Percentiles rank a stretch among this genome's conserved stretches.
phyloP scores from a whole-genome alignment of 2,329 filamentous ascomycete genomes.

The Sclerotinia minor region DNA sequence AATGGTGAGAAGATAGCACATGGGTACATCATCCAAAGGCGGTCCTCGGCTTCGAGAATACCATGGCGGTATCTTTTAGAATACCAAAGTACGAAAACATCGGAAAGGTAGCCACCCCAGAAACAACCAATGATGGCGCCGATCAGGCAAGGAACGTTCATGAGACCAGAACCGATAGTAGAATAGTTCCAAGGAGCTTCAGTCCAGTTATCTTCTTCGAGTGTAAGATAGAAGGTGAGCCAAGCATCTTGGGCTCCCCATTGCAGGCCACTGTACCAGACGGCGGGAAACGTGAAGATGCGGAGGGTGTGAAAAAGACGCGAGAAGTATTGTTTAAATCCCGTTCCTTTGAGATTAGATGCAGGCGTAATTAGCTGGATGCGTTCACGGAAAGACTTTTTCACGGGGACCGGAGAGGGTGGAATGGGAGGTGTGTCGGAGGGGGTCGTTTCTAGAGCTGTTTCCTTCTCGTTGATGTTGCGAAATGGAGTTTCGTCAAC shows the following conservation, averaged over 20 bases:
- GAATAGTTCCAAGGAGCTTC: constrained; percentile 56
- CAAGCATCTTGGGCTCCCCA: constrained; percentile 63
- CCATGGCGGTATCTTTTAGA: constrained; percentile 37
- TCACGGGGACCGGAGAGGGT: constrained; percentile 27
- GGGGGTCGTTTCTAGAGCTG: constrained; percentile 20
- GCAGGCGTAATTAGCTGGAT: constrained; percentile 58
- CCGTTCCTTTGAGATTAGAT: constrained; percentile 53
- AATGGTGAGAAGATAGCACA: constrained; percentile 42
- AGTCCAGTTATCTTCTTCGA: constrained; percentile 58
- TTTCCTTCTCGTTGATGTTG: constrained; percentile 27
- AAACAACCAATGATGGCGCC: constrained; percentile 57
- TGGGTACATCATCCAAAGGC: constrained; percentile 42
- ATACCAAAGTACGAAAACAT: constrained; percentile 54
- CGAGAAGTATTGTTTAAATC: constrained; percentile 54
- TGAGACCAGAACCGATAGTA: constrained; percentile 55
- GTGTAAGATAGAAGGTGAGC: constrained; percentile 58
- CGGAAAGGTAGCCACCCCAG: constrained; percentile 58
- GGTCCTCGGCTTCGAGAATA: constrained; percentile 46
- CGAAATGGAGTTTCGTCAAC: not conserved
- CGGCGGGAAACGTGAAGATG: constrained; percentile 58
- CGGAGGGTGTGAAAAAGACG: constrained; percentile 57
- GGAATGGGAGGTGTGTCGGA: constrained; percentile 25
- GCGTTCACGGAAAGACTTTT: constrained; percentile 55
- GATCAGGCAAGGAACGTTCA: constrained; percentile 57
- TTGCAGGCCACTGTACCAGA: constrained; percentile 57